phyloP scores from a whole-genome alignment of 768 basidiomycete species.

The Tremella fuciformis region DNA sequence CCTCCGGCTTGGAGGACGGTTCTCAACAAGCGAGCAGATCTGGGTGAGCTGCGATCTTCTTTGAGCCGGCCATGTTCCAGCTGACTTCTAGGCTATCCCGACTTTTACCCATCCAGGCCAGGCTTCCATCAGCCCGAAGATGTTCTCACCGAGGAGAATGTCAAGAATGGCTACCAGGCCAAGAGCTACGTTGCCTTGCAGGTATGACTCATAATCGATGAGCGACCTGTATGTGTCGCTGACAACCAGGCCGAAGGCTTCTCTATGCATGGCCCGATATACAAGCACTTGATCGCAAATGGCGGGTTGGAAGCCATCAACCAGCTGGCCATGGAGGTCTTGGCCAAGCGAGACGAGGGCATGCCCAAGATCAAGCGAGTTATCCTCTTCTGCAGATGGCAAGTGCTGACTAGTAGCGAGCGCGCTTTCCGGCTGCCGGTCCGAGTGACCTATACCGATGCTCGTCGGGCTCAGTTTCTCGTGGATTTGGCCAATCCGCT shows the following conservation, averaged over 20 bases:
- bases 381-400: not conserved
- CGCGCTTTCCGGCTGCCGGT: slow-evolving; percentile 42
- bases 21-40: slow-evolving; percentile 37
- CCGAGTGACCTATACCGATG: slow-evolving; percentile 46
- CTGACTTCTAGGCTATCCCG: slow-evolving; percentile 42
- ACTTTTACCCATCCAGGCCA: slow-evolving; percentile 49
- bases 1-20: slow-evolving; percentile 48
- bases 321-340: slow-evolving; percentile 32
- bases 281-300: slow-evolving; percentile 27
- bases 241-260: slow-evolving; percentile 38
- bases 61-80: not conserved
- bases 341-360: slow-evolving; percentile 37
- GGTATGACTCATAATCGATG: too few species aligned
- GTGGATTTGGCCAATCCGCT: slow-evolving; percentile 42
- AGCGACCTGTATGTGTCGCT: not conserved
- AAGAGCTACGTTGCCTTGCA: slow-evolving; percentile 11
- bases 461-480: slow-evolving; percentile 41
- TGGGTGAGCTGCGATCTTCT: slow-evolving; percentile 28
- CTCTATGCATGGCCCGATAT: slow-evolving; percentile 46
- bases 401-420: slow-evolving; percentile 20
- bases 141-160: slow-evolving; percentile 48
- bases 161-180: slow-evolving; percentile 46
- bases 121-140: slow-evolving; percentile 48
- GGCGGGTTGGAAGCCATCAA: slow-evolving; percentile 39
- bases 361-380: slow-evolving; percentile 43